These are phyloP conservation scores for Rhizopus sp. DNA, from an alignment of 371 early-diverging fungal genomes.

Conservation along the genomic window DNA sequence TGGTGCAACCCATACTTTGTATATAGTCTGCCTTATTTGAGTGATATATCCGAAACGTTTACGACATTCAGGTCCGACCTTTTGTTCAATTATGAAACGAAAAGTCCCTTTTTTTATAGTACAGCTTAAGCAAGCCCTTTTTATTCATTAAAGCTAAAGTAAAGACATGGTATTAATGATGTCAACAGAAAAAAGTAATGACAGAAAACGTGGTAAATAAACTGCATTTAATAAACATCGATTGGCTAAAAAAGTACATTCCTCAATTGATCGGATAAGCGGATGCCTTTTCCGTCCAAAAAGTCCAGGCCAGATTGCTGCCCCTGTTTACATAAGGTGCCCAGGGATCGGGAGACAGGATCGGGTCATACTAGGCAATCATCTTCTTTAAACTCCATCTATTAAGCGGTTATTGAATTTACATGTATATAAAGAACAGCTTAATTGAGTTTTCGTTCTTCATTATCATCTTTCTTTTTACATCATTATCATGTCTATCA, in stretches of 20 bases:
- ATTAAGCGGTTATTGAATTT: not conserved
- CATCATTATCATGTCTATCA: not conserved
- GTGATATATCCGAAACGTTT: no score
- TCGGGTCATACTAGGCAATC: conserved; percentile 1
- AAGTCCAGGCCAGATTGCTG: not conserved
- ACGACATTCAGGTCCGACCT: no score
- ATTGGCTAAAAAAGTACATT: not conserved
- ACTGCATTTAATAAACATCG: not conserved
- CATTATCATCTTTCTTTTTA: not conserved
- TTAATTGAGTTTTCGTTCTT: not conserved
- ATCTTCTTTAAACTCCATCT: not conserved
- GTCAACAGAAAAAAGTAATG: no score
- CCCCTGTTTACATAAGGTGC: not conserved
- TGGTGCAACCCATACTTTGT: not conserved
- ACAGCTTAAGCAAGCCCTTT: not conserved
- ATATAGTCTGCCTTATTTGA: not conserved
- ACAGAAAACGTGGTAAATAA: no score
- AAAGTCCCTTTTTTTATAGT: not conserved
- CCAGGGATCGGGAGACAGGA: conserved; percentile 4
- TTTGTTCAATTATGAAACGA: no score
- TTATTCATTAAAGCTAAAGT: no score
- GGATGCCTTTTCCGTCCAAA: not conserved
- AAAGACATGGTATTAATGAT: no score
- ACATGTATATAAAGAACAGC: not conserved
- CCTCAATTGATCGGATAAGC: not conserved